A percentile compares a stretch with the other conserved stretches of the same genome.
Conservation (phyloP, 805 yeast species). For the Torulaspora maleeae region DNA sequence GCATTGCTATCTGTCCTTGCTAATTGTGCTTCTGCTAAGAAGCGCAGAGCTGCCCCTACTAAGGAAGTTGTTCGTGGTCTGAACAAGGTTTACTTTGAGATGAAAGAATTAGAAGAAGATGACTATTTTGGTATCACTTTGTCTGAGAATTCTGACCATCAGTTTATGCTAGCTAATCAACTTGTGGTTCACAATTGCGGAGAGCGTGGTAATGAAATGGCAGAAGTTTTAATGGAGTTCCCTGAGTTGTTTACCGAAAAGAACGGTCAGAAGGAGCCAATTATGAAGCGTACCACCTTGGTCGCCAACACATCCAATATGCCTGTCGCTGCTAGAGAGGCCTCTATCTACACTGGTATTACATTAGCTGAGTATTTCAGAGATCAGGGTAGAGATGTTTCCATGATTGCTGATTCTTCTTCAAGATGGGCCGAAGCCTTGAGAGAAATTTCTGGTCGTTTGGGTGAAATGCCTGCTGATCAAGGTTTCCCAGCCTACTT, state of each 20-base stretch:
- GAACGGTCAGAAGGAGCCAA: conserved; percentile 92
- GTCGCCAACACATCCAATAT: conserved; percentile 98
- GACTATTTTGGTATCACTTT: conserved; percentile 44
- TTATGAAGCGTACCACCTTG: conserved; percentile 98
- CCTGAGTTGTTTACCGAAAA: conserved; percentile 93
- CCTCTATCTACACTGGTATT: conserved; percentile 98
- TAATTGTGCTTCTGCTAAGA: conserved; percentile 7
- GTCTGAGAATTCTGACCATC: conserved; percentile 39
- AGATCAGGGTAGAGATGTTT: conserved; percentile 98
- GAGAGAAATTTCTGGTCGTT: conserved; percentile 99
- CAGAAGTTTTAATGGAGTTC: conserved; percentile 98
- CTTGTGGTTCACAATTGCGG: conserved; percentile 52
- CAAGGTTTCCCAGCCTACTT: conserved; percentile 99
- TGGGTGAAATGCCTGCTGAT: conserved; percentile 99
- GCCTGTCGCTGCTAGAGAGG: conserved; percentile 99
- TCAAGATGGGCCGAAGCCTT: conserved; percentile 99
- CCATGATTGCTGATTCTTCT: conserved; percentile 99
- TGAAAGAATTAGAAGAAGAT: conserved; percentile 30
- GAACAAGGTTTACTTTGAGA: conserved; percentile 33
- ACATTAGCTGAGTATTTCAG: conserved; percentile 98
- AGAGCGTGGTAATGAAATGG: conserved; percentile 99
- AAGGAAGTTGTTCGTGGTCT: conserved; percentile 11
- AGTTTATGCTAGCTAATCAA: conserved; percentile 40
- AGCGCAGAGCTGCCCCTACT: conserved; percentile 2
- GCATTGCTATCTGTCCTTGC: conserved; percentile 15